These are phyloP conservation scores for Penicillium sp. DNA, from an alignment of 2,329 filamentous ascomycete species.

Conservation along the genomic window DNA sequence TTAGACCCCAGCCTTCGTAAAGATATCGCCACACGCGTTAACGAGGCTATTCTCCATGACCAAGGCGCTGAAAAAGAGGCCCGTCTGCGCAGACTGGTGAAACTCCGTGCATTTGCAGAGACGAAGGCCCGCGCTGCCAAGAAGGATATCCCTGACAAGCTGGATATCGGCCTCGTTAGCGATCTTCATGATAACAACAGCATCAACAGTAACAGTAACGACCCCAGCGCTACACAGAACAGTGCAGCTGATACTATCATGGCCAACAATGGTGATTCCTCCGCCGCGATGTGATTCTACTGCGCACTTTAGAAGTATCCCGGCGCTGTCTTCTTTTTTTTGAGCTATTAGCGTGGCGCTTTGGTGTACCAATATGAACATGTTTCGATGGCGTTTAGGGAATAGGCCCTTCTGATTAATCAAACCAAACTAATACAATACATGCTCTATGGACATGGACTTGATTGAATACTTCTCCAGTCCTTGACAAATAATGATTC, in stretches of 20 bases:
- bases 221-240: slow-evolving; percentile 24
- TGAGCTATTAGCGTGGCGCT: slow-evolving; percentile 26
- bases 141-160: slow-evolving; percentile 47
- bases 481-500: not conserved
- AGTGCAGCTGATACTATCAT: slow-evolving; percentile 41
- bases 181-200: slow-evolving; percentile 18
- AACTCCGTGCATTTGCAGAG: slow-evolving; percentile 84
- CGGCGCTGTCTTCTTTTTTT: not conserved
- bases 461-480: not conserved
- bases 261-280: slow-evolving; percentile 41
- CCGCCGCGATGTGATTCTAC: slow-evolving; percentile 39
- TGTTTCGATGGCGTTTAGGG: not conserved
- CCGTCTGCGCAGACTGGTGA: slow-evolving; percentile 77
- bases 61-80: slow-evolving; percentile 75
- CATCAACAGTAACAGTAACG: slow-evolving; percentile 23
- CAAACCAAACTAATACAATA: not conserved
- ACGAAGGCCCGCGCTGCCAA: slow-evolving; percentile 49
- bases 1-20: slow-evolving; percentile 77
- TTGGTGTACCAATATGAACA: slow-evolving; percentile 7
- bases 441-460: not conserved
- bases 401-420: not conserved
- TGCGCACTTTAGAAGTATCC: not conserved
- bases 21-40: slow-evolving; percentile 83
- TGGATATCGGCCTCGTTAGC: slow-evolving; percentile 46
- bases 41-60: slow-evolving; percentile 77